phyloP scores from a whole-genome alignment of 352 stramenopile species.

The Nothophytophthora sp. region DNA sequence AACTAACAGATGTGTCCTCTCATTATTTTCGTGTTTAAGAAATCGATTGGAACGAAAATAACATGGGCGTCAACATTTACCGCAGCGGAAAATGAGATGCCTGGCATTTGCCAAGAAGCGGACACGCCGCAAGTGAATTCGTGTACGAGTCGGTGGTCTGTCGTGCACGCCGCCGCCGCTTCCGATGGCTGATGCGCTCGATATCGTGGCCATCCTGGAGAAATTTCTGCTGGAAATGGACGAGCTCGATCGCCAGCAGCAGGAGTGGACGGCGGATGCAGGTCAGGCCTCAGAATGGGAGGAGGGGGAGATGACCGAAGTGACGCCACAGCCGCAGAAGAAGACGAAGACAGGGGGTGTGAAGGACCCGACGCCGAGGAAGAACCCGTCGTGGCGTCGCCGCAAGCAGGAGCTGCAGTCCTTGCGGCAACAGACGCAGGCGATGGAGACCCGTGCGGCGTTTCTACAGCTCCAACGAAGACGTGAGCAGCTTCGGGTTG shows the following conservation, averaged over 20 bases:
- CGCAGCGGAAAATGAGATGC: too few species aligned
- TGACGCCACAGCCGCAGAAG: background rate
- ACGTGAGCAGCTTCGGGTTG: too few species aligned
- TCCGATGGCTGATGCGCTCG: background rate
- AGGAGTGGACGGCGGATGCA: background rate
- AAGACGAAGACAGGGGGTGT: background rate
- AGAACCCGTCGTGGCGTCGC: slow-evolving; percentile 6
- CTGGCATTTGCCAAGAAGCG: too few species aligned
- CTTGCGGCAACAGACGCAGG: background rate
- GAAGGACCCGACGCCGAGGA: background rate
- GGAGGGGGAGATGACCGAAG: background rate
- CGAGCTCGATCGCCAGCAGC: background rate
- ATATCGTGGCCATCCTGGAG: background rate
- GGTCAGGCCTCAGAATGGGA: too few species aligned
- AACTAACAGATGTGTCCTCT: too few species aligned
- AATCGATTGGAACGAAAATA: too few species aligned
- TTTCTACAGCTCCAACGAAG: background rate
- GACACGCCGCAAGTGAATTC: background rate
- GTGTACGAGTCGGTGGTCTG: background rate
- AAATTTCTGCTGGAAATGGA: background rate
- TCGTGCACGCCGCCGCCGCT: background rate
- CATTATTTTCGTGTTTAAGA: too few species aligned
- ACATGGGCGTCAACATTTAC: too few species aligned
- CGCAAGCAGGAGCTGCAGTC: slow-evolving; percentile 1
- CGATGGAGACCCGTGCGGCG: slow-evolving; percentile 3